Base-by-base conservation (phyloP, 345 rosid species). In the Trapa incisa region DNA sequence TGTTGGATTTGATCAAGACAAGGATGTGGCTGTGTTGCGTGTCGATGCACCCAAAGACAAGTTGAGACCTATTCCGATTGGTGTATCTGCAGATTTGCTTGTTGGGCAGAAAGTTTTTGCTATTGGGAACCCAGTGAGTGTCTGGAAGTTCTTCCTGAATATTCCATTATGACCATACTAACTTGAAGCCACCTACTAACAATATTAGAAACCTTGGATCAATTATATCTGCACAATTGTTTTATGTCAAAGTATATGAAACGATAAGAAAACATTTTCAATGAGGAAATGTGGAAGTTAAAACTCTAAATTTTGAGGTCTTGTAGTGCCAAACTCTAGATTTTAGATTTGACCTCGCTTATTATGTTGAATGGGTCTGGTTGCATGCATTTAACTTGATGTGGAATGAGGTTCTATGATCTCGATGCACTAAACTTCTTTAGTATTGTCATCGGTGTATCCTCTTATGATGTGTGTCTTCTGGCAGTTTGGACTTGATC, bases 31-130 rank as follows among this genome's bases (percentile, higher is more conserved):
- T 4, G 94, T 90, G 36, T 73, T 93, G 78, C 80, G 77, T 66
- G 82, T 89, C 0, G 83, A 87, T 61, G 89, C 97, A 17, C 98
- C 97, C 0, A 80, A 82, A 56, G 83, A 81, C 47, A 88, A 93
- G 76, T 75, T 93, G 67, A 82, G 90, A 69, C 96, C 98, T 1
- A 80, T 93, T 66, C 97, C 98, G 50, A 61, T 93, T 79, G 98
- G 98, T 67, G 71, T 90, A 69, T 90, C 98, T 22, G 94, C 97
- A 7, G 97, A 93, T 76, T 82, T 93, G 65, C 96, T 93, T 72
- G 98, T 93, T 42, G 98, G 98, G 14, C 98, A 90, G 84, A 93
- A 93, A 83, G 98, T 93, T 11, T 93, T 68, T 77, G 98, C 97
- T 47, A 93, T 93, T 71, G 97, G 98, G 43, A 93, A 93, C 79